These are phyloP conservation scores for Acer saccharum DNA, from an alignment of 345 rosid species.

Conservation along the genomic window DNA sequence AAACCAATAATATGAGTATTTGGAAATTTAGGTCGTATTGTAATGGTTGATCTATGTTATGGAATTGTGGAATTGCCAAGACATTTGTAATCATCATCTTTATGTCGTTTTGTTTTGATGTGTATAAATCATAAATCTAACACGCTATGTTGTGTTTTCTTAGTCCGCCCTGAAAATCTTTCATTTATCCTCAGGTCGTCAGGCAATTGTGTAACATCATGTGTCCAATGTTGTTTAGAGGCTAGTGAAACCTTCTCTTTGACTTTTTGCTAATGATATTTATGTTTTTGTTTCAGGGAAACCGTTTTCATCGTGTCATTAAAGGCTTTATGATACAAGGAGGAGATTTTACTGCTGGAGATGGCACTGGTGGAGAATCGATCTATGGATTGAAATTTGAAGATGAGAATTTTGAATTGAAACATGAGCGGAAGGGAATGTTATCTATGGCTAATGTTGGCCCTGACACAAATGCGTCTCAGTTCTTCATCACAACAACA, in stretches of 20 bases:
- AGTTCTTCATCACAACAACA: conserved; percentile 91
- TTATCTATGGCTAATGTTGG: conserved; percentile 92
- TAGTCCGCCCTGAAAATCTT: too few species aligned
- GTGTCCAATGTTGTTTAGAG: not conserved
- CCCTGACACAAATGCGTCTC: conserved; percentile 90
- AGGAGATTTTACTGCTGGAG: conserved; percentile 88
- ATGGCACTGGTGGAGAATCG: conserved; percentile 97
- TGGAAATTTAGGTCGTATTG: not conserved
- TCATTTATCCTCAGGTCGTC: too few species aligned
- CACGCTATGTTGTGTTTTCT: too few species aligned
- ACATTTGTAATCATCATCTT: not conserved
- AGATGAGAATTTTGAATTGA: conserved; percentile 83
- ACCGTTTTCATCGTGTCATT: conserved; percentile 74
- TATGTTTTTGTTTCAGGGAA: conserved; percentile 59
- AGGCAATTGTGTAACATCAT: not conserved
- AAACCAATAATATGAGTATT: not conserved
- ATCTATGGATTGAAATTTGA: conserved; percentile 87
- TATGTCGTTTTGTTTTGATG: too few species aligned
- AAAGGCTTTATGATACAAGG: conserved; percentile 94
- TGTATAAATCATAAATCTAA: too few species aligned
- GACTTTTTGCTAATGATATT: not conserved
- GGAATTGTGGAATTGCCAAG: not conserved
- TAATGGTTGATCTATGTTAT: too few species aligned
- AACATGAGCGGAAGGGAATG: conserved; percentile 97
- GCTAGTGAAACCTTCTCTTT: not conserved